Evolutionary conservation across 306 rosid genomes (phyloP).

Genomic region (Dalbergia cultrata): DNA sequence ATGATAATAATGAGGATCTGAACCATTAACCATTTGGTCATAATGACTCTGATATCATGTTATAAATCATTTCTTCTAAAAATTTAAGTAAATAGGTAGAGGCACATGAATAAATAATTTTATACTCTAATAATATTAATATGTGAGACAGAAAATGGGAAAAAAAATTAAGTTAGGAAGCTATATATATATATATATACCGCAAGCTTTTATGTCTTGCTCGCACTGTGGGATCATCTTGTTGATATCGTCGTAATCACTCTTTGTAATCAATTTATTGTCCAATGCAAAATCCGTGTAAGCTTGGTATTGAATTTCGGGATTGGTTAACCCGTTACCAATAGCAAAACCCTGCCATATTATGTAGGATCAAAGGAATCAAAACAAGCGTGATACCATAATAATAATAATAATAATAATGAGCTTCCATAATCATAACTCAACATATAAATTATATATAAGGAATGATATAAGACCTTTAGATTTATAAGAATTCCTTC

Average conservation of each 20-base stretch:
- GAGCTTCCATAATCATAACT: neutral
- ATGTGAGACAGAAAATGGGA: neutral
- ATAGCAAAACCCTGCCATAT: conserved; percentile 82
- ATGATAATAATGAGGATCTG: too few relatives aligned
- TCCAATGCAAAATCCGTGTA: conserved; percentile 79
- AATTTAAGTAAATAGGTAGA: too few relatives aligned
- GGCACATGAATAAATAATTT: too few relatives aligned
- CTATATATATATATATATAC: conserved; percentile 45
- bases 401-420: neutral
- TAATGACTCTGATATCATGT: too few relatives aligned
- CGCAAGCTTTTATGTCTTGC: conserved; percentile 55
- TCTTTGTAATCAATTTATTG: conserved; percentile 61
- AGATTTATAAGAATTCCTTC: conserved; percentile 74
- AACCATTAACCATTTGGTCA: too few relatives aligned
- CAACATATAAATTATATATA: neutral
- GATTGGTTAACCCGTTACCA: conserved; percentile 87
- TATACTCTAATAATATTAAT: too few relatives aligned
- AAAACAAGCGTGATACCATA: neutral
- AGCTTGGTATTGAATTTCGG: conserved; percentile 77
- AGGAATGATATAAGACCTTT: conserved; percentile 56
- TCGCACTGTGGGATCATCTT: conserved; percentile 62
- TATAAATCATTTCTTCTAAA: too few relatives aligned
- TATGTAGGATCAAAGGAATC: neutral
- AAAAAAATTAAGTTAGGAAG: neutral
- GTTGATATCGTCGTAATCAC: conserved; percentile 52